phyloP scores from a whole-genome alignment of 2,329 filamentous ascomycete species.

The Arthrobotrys iridis region DNA sequence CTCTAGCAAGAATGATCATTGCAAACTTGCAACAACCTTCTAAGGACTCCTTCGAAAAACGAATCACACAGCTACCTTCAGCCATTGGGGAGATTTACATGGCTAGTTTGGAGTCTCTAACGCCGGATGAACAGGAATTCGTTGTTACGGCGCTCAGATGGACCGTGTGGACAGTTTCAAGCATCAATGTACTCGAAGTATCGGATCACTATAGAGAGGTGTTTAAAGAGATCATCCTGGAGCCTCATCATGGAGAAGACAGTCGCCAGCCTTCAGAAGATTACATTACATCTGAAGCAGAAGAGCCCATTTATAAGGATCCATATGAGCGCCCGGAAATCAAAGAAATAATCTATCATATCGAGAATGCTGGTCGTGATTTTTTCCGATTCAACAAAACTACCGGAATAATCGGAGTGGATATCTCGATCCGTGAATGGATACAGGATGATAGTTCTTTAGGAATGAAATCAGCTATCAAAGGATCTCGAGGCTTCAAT shows the following conservation, averaged over 20 bases:
- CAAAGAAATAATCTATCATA: conserved; percentile 34
- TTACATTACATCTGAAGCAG: neutral
- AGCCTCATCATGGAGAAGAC: neutral
- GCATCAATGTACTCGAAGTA: conserved; percentile 28
- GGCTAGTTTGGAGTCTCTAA: conserved; percentile 33
- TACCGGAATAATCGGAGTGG: conserved; percentile 21
- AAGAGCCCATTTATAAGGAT: neutral
- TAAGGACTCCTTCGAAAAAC: conserved; percentile 16
- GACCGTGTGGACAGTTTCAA: conserved; percentile 34
- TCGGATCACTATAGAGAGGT: conserved; percentile 43
- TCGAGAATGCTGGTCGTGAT: conserved; percentile 3
- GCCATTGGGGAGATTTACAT: conserved; percentile 34
- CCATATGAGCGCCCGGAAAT: conserved; percentile 17
- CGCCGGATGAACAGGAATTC: conserved; percentile 32
- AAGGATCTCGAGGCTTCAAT: conserved; percentile 26
- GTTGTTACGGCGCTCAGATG: conserved; percentile 29
- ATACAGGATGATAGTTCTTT: conserved; percentile 17
- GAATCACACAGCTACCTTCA: conserved; percentile 10
- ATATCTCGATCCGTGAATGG: conserved; percentile 45
- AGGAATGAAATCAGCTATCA: conserved; percentile 19
- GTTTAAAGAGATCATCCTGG: neutral
- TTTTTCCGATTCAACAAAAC: conserved; percentile 16
- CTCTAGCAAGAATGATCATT: conserved; percentile 10
- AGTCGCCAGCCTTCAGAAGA: neutral
- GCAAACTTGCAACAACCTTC: conserved; percentile 27